Evolutionary conservation across 179 eudicot genomes (phyloP).

Genomic region (Vitellaria paradoxa): DNA sequence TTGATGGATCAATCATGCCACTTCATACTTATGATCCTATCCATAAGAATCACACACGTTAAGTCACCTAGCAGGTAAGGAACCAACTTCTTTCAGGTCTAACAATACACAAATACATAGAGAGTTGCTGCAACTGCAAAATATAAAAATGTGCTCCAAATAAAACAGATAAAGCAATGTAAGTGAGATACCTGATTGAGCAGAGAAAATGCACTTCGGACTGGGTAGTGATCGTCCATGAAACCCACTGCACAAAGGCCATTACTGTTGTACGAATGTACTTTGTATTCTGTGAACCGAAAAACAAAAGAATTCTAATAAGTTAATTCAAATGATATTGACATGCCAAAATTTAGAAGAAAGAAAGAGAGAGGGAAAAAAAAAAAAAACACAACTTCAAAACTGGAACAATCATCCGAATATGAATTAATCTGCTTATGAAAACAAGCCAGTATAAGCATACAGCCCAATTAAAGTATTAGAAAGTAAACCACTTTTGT

Average conservation of each 20-base stretch:
- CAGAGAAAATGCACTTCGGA: constrained; percentile 92
- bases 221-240: constrained; percentile 98
- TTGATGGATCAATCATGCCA: too few relatives aligned
- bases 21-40: too few relatives aligned
- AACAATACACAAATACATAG: not conserved
- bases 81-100: not conserved
- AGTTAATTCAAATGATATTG: not conserved
- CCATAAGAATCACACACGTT: too few relatives aligned
- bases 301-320: not conserved
- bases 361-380: not conserved
- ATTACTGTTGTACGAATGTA: constrained; percentile 87
- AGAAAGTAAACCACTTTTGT: not conserved
- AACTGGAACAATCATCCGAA: too few relatives aligned
- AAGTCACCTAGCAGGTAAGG: not conserved
- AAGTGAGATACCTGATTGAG: constrained; percentile 69
- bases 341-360: too few relatives aligned
- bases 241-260: constrained; percentile 89
- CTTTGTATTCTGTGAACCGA: constrained; percentile 71
- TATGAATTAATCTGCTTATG: too few relatives aligned
- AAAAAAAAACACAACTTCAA: not conserved
- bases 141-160: not conserved
- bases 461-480: not conserved
- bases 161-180: not conserved
- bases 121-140: not conserved
- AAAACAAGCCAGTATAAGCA: constrained; percentile 4